phyloP scores from a whole-genome alignment of 2,329 filamentous ascomycete genomes.

The Cladosporium austrohemisphaericum region DNA sequence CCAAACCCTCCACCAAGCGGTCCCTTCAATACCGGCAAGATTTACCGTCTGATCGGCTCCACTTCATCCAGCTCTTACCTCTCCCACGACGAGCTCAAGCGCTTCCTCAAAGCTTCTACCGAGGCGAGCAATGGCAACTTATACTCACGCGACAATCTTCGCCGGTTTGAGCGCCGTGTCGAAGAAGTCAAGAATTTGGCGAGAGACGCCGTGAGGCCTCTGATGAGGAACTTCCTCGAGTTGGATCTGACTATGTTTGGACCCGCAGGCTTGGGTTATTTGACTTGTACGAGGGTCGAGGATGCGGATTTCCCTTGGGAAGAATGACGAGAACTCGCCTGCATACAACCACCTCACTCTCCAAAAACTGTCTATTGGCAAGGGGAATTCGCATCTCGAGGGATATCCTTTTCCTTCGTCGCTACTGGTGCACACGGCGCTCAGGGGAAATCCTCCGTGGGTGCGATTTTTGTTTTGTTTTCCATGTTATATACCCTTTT shows the following conservation, averaged over 20 bases:
- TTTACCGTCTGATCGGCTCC: slow-evolving; percentile 71
- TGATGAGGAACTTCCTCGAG: slow-evolving; percentile 83
- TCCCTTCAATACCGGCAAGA: slow-evolving; percentile 56
- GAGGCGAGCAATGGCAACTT: slow-evolving; percentile 48
- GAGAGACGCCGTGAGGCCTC: slow-evolving; percentile 73
- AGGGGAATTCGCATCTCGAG: too few species aligned
- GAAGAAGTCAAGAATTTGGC: slow-evolving; percentile 86
- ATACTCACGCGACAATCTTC: slow-evolving; percentile 81
- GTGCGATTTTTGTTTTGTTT: too few species aligned
- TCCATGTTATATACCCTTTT: too few species aligned
- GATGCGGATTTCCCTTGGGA: slow-evolving; percentile 63
- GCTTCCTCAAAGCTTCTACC: slow-evolving; percentile 78
- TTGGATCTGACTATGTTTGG: slow-evolving; percentile 56
- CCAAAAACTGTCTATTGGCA: too few species aligned
- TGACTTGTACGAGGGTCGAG: slow-evolving; percentile 62
- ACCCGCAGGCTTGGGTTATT: slow-evolving; percentile 51
- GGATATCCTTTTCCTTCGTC: too few species aligned
- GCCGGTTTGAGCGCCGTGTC: slow-evolving; percentile 78
- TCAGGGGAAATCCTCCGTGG: too few species aligned
- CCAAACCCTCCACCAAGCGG: slow-evolving; percentile 32
- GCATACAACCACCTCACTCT: too few species aligned
- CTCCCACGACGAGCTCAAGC: slow-evolving; percentile 81
- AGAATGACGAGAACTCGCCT: too few species aligned
- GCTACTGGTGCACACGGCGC: too few species aligned
- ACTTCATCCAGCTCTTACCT: slow-evolving; percentile 64